Percentiles rank a stretch among this genome's conserved stretches.
These are phyloP conservation scores for Macrophomina pseudophaseolina DNA, from an alignment of 2,329 filamentous ascomycete species.

Conservation along the genomic window DNA sequence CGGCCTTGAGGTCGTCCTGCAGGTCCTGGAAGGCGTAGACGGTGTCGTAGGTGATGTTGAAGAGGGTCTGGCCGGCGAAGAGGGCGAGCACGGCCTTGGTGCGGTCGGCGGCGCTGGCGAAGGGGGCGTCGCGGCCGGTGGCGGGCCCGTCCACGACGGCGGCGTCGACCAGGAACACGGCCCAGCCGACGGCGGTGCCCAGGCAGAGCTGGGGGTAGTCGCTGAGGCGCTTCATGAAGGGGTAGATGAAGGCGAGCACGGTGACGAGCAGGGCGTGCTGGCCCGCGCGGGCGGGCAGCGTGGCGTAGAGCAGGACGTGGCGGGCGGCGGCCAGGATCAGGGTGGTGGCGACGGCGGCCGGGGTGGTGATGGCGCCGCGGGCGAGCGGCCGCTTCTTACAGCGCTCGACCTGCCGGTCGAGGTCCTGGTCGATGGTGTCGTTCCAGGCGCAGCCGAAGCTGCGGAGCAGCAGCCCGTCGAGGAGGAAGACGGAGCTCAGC, in stretches of 20 bases:
- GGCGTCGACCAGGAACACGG: constrained; percentile 24
- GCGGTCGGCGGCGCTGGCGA: not conserved
- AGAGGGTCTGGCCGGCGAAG: constrained; percentile 33
- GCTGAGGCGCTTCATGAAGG: constrained; percentile 59
- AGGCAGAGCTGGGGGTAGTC: constrained; percentile 59
- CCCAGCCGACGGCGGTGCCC: constrained; percentile 56
- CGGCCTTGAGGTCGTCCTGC: constrained; percentile 43
- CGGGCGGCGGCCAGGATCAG: constrained; percentile 37
- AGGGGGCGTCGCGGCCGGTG: not conserved
- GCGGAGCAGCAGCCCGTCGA: constrained; percentile 2
- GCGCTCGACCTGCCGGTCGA: constrained; percentile 53
- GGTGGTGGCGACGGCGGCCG: constrained; percentile 47
- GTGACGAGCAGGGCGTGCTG: constrained; percentile 49
- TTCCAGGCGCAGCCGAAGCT: constrained; percentile 57
- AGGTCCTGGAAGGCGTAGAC: constrained; percentile 47
- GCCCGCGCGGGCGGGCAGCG: constrained; percentile 49
- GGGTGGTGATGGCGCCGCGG: constrained; percentile 31
- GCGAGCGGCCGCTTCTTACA: constrained; percentile 10
- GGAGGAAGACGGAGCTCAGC: constrained; percentile 3
- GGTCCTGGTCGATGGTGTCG: constrained; percentile 60
- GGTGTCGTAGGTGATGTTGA: constrained; percentile 44
- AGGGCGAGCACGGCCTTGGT: constrained; percentile 29
- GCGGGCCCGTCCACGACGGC: not conserved
- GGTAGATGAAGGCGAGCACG: constrained; percentile 54
- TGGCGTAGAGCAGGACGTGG: constrained; percentile 42